Evolutionary conservation across 108 stramenopile species (phyloP).

Genomic region (Nitzschia palea): DNA sequence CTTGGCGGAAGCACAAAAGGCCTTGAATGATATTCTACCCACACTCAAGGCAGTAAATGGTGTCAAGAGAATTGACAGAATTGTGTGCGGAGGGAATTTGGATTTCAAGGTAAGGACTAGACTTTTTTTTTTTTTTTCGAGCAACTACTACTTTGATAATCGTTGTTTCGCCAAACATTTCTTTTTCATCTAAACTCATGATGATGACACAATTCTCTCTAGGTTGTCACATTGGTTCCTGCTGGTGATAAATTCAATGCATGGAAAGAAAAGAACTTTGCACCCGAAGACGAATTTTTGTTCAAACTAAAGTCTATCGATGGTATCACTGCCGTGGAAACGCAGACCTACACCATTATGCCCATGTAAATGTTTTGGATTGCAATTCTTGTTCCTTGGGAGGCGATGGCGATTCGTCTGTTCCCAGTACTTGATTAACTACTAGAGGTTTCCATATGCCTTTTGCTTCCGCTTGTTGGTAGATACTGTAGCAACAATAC

Average conservation of each 20-base stretch:
- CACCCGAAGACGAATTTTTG: conserved; percentile 67
- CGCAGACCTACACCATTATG: conserved; percentile 81
- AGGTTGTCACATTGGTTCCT: conserved; percentile 26
- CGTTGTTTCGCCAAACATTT: not conserved
- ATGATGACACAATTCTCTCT: not conserved
- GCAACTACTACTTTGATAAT: not conserved
- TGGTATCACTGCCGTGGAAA: conserved; percentile 85
- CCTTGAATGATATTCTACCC: conserved; percentile 50
- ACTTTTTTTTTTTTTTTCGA: not conserved
- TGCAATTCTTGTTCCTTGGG: not conserved
- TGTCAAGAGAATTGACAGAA: conserved; percentile 55
- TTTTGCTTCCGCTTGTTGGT: conserved; percentile 20
- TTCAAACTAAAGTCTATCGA: conserved; percentile 76
- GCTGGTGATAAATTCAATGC: conserved; percentile 48
- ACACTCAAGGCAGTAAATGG: conserved; percentile 62
- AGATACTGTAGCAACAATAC: conserved; percentile 50
- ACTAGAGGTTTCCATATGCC: conserved; percentile 20
- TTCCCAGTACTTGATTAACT: conserved; percentile 24
- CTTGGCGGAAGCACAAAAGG: conserved; percentile 65
- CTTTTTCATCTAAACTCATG: not conserved
- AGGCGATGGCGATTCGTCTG: not conserved
- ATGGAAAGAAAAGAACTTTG: conserved; percentile 52
- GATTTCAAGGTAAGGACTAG: conserved; percentile 55
- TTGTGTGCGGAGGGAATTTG: conserved; percentile 81
- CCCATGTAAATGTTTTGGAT: conserved; percentile 35